These are phyloP conservation scores for Pilasporangium apinafurcum DNA, from an alignment of 352 stramenopile species.

Conservation along the genomic window DNA sequence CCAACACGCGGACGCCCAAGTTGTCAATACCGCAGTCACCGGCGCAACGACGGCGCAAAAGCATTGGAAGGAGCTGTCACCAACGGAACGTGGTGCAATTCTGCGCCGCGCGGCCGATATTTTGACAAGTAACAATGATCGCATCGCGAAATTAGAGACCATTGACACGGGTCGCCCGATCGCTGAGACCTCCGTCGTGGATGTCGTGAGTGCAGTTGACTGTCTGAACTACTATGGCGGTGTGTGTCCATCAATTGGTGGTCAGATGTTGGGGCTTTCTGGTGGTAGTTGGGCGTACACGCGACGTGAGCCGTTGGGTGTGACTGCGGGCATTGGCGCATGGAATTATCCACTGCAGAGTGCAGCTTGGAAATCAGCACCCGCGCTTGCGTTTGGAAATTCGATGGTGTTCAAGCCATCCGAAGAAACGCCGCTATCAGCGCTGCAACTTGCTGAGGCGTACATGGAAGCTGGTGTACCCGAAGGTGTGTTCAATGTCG, in stretches of 20 bases:
- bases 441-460: conserved; percentile 55
- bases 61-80: conserved; percentile 58
- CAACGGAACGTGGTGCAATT: conserved; percentile 53
- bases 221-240: conserved; percentile 79
- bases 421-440: conserved; percentile 79
- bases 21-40: conserved; percentile 50
- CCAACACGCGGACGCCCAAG: conserved; percentile 22
- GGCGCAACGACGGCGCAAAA: conserved; percentile 32
- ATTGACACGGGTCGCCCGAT: conserved; percentile 75
- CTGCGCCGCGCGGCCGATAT: conserved; percentile 59
- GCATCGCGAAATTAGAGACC: conserved; percentile 69
- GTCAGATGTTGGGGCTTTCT: conserved; percentile 59
- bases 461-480: conserved; percentile 69
- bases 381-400: conserved; percentile 83
- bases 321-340: conserved; percentile 69
- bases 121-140: conserved; percentile 45
- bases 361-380: conserved; percentile 74
- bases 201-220: conserved; percentile 65
- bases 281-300: conserved; percentile 76
- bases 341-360: conserved; percentile 85
- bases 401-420: conserved; percentile 91
- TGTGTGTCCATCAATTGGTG: conserved; percentile 52
- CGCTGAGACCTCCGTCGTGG: conserved; percentile 61
- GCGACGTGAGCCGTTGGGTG: conserved; percentile 57
- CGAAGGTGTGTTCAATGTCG: conserved; percentile 74